These are phyloP conservation scores for Phaseolus coccineus DNA, from an alignment of 331 rosid species.

Conservation along the genomic window DNA sequence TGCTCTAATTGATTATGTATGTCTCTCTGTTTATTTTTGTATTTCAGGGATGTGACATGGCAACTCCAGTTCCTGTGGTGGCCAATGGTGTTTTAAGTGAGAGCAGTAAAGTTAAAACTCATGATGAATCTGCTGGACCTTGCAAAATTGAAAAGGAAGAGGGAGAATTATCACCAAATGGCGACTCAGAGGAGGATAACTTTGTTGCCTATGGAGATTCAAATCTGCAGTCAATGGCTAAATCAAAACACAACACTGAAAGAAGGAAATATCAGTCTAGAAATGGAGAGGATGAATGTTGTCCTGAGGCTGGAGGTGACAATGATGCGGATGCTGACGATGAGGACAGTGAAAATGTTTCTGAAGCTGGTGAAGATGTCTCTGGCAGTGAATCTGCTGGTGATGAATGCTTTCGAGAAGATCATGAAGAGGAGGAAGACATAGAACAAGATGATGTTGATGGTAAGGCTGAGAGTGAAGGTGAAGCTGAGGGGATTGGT, in stretches of 20 bases:
- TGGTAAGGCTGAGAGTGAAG: slow-evolving; percentile 98
- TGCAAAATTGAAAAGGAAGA: slow-evolving; percentile 90
- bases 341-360: slow-evolving; percentile 92
- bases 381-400: slow-evolving; percentile 96
- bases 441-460: slow-evolving; percentile 78
- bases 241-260: slow-evolving; percentile 57
- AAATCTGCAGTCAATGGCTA: slow-evolving; percentile 50
- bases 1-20: slow-evolving; percentile 13
- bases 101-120: slow-evolving; percentile 58
- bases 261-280: slow-evolving; percentile 67
- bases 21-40: slow-evolving; percentile 42
- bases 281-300: slow-evolving; percentile 56
- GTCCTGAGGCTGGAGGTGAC: slow-evolving; percentile 74
- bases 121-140: slow-evolving; percentile 70
- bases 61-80: slow-evolving; percentile 52
- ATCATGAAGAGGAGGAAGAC: slow-evolving; percentile 83
- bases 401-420: slow-evolving; percentile 92
- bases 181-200: slow-evolving; percentile 90
- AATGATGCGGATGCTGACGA: slow-evolving; percentile 93
- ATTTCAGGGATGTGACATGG: slow-evolving; percentile 63
- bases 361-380: slow-evolving; percentile 90
- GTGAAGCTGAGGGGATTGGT: slow-evolving; percentile 88
- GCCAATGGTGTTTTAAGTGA: slow-evolving; percentile 65
- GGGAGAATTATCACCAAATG: slow-evolving; percentile 95
- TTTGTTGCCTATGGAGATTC: slow-evolving; percentile 68